A percentile compares a stretch with the other conserved stretches of the same genome.
Evolutionary conservation across 371 early-diverging fungal species (phyloP).

Genomic region (Coemansia sp.): DNA sequence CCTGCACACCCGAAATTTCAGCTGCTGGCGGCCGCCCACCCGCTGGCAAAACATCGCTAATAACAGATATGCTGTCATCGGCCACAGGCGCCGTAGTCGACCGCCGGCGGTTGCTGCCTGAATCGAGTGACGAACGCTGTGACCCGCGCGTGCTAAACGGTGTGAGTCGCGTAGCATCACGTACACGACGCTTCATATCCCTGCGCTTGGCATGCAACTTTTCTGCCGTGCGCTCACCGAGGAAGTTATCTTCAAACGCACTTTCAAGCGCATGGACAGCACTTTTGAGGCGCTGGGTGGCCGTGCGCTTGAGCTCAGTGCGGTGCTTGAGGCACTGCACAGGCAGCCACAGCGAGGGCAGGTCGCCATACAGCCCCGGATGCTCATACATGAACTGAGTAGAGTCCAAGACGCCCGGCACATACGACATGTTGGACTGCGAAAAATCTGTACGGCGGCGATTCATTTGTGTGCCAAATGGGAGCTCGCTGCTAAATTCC

Average conservation of each 20-base stretch:
- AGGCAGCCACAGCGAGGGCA: slow-evolving; percentile 78
- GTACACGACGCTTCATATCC: neutral
- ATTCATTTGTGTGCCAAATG: slow-evolving; percentile 35
- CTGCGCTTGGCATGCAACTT: slow-evolving; percentile 9
- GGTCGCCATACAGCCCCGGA: slow-evolving; percentile 66
- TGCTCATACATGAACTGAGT: slow-evolving; percentile 66
- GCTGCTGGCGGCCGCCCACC: neutral
- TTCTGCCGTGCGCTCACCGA: slow-evolving; percentile 18
- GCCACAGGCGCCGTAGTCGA: neutral
- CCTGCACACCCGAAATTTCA: neutral
- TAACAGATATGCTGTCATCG: neutral
- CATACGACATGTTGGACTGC: slow-evolving; percentile 69
- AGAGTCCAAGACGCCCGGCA: slow-evolving; percentile 68
- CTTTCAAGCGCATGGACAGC: slow-evolving; percentile 16
- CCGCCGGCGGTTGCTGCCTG: neutral
- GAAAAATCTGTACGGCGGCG: slow-evolving; percentile 59
- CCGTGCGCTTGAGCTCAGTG: slow-evolving; percentile 7
- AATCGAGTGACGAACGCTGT: neutral
- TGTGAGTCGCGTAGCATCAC: slow-evolving; percentile 1
- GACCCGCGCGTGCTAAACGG: slow-evolving; percentile 6
- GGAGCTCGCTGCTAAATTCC: slow-evolving; percentile 23
- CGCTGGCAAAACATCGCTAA: neutral
- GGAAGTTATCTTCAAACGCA: slow-evolving; percentile 25
- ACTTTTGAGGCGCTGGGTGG: slow-evolving; percentile 9
- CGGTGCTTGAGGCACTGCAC: slow-evolving; percentile 30